phyloP scores from a whole-genome alignment of 2,329 filamentous ascomycete species.

The Calonectria pteridis region DNA sequence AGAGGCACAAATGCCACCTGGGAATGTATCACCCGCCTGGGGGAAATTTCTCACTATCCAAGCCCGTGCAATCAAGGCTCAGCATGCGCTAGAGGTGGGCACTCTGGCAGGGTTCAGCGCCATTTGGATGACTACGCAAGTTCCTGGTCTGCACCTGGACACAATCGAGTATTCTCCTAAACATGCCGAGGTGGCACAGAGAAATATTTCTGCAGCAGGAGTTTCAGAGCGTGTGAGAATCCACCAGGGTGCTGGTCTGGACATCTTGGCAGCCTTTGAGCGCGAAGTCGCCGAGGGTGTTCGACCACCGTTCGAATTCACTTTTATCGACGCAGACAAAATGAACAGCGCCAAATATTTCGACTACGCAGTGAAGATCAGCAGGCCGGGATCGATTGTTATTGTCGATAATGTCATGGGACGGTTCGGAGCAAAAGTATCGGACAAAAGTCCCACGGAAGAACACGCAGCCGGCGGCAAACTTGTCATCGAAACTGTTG shows the following conservation, averaged over 20 bases:
- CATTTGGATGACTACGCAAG: conserved; percentile 17
- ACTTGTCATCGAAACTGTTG: conserved; percentile 3
- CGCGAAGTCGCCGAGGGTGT: neutral
- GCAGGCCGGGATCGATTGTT: conserved; percentile 1
- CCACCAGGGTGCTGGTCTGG: conserved; percentile 2
- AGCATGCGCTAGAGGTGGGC: conserved; percentile 13
- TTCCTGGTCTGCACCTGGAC: neutral
- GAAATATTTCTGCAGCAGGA: conserved; percentile 1
- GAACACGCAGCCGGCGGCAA: conserved; percentile 8
- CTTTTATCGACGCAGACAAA: conserved; percentile 22
- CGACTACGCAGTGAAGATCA: conserved; percentile 10
- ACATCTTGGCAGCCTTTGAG: conserved; percentile 7
- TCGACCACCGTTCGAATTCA: neutral
- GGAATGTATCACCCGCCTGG: conserved; percentile 15
- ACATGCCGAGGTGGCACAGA: conserved; percentile 14
- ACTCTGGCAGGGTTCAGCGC: conserved; percentile 20
- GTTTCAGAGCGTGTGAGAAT: neutral
- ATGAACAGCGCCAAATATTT: conserved; percentile 16
- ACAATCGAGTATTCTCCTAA: conserved; percentile 11
- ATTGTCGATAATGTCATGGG: conserved; percentile 22
- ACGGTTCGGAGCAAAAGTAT: neutral
- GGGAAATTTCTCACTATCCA: conserved; percentile 21
- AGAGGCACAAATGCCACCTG: neutral
- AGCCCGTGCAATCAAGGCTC: conserved; percentile 8
- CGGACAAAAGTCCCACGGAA: conserved; percentile 1